phyloP scores from a whole-genome alignment of 768 basidiomycete genomes.

The Termitomyces sp. region DNA sequence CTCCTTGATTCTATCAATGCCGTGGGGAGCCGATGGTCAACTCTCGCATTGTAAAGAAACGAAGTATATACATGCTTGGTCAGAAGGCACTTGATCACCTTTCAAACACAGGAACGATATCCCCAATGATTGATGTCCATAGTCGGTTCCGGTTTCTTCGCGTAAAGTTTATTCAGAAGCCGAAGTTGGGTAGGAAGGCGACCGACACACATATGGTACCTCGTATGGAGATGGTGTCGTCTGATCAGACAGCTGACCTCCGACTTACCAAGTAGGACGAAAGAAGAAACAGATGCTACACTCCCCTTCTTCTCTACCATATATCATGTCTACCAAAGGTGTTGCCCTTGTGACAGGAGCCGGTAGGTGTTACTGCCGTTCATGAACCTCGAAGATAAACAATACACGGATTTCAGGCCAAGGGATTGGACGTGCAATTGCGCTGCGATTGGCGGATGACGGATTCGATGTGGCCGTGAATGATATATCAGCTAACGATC shows the following conservation, averaged over 20 bases:
- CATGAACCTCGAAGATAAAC: background rate
- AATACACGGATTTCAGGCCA: conserved; percentile 2
- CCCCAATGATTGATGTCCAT: background rate
- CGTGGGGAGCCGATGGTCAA: background rate
- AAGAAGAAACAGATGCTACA: background rate
- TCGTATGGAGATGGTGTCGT: no score
- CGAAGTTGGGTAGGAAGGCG: no score
- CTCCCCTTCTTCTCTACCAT: background rate
- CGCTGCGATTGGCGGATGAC: conserved; percentile 15
- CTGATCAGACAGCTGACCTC: background rate
- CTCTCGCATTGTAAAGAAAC: background rate
- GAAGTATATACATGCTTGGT: background rate
- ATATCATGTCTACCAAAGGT: conserved; percentile 9
- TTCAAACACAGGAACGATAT: no score
- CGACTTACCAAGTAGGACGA: background rate
- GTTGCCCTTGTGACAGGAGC: conserved; percentile 13
- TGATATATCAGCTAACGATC: conserved; percentile 27
- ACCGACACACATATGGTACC: no score
- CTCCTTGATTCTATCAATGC: no score
- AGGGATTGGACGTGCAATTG: conserved; percentile 17
- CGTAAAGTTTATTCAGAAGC: no score
- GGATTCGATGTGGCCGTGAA: conserved; percentile 17
- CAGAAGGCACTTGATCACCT: background rate
- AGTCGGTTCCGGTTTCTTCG: no score
- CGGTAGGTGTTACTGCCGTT: background rate